Percentiles rank a stretch among this genome's conserved stretches.
Conservation (phyloP, 768 basidiomycete genomes). For the Trametes sanguinea region DNA sequence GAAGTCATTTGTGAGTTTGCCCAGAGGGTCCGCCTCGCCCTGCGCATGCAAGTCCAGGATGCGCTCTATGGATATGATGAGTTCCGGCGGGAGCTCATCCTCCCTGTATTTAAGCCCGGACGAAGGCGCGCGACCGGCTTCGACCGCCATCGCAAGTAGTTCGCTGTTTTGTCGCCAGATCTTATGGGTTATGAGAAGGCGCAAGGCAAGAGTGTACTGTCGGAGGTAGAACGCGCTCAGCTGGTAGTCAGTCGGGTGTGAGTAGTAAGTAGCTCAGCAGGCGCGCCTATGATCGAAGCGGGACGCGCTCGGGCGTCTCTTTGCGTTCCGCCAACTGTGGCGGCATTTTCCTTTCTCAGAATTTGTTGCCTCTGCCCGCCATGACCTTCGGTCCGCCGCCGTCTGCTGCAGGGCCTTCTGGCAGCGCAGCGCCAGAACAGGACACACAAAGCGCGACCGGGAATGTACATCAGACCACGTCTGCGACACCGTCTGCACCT, state of each 20-base stretch:
- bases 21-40: slow-evolving; percentile 53
- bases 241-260: background rate
- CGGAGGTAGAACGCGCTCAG: background rate
- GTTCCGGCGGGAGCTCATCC: slow-evolving; percentile 64
- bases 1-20: slow-evolving; percentile 59
- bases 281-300: slow-evolving; percentile 2
- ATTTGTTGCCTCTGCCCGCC: slow-evolving; percentile 6
- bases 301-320: background rate
- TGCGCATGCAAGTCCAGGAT: slow-evolving; percentile 57
- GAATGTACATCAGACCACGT: background rate
- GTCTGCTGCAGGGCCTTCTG: slow-evolving; percentile 44
- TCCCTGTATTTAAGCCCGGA: slow-evolving; percentile 21
- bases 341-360: slow-evolving; percentile 21
- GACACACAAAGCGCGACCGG: slow-evolving; percentile 13
- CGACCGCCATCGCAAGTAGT: slow-evolving; percentile 3
- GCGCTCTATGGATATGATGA: slow-evolving; percentile 70
- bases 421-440: slow-evolving; percentile 15
- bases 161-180: too few relatives aligned
- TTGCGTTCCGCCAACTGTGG: background rate
- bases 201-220: too few relatives aligned
- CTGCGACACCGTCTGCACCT: background rate
- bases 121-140: slow-evolving; percentile 10
- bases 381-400: slow-evolving; percentile 47
- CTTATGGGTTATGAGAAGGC: too few relatives aligned
- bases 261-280: background rate